These are phyloP conservation scores for Apiospora arundinis DNA, from an alignment of 2,329 filamentous ascomycete genomes.

Conservation along the genomic window DNA sequence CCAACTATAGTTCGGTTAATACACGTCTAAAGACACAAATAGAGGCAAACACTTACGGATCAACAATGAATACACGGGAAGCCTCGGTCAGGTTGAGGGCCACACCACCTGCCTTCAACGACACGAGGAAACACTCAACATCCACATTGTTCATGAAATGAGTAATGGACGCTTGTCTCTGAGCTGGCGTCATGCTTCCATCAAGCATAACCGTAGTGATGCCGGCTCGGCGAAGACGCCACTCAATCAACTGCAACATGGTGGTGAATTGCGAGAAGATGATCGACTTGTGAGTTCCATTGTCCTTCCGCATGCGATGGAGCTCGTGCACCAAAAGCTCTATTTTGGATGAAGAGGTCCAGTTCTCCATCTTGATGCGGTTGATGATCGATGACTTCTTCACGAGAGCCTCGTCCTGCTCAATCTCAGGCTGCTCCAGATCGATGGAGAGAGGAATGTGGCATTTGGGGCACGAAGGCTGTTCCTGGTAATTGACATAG, in stretches of 20 bases:
- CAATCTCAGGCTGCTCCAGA: conserved; percentile 92
- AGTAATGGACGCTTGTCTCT: conserved; percentile 91
- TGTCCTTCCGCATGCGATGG: conserved; percentile 89
- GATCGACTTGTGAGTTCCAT: conserved; percentile 93
- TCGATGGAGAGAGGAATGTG: conserved; percentile 91
- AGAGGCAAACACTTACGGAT: conserved; percentile 72
- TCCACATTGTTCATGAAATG: conserved; percentile 96
- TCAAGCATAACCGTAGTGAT: conserved; percentile 99
- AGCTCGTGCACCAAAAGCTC: conserved; percentile 95
- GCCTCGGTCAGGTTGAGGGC: conserved; percentile 95
- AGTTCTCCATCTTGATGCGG: conserved; percentile 97
- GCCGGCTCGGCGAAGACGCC: conserved; percentile 93
- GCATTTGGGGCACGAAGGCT: conserved; percentile 85
- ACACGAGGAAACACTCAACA: conserved; percentile 95
- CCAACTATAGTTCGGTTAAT: conserved; percentile 64
- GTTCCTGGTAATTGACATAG: conserved; percentile 80
- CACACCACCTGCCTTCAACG: conserved; percentile 93
- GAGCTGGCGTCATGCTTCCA: conserved; percentile 93
- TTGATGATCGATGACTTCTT: conserved; percentile 99
- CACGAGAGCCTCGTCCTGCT: conserved; percentile 83
- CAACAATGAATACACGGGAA: conserved; percentile 92
- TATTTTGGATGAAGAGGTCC: conserved; percentile 98
- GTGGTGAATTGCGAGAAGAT: conserved; percentile 98
- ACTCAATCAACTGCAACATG: conserved; percentile 96
- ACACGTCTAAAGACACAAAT: too few species aligned